Evolutionary conservation across 2,329 filamentous ascomycete genomes (phyloP), one percentile per base, ranked within the genome.

Genomic region (Sclerotinia glacialis): DNA sequence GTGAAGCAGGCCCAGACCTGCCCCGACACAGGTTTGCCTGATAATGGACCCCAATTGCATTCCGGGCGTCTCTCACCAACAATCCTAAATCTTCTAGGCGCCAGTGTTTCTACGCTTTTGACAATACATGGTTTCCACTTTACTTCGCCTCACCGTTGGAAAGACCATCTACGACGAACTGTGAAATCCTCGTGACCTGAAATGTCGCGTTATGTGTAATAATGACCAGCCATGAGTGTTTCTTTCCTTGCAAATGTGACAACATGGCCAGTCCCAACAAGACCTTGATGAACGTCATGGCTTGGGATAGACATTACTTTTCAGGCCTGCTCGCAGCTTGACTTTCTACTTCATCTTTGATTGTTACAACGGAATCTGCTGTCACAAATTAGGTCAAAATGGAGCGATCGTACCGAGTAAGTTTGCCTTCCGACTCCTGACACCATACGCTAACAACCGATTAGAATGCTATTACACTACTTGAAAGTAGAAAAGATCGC

Each of bases 371-470:
- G 5, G 12, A 44, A 58, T 11, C 7, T 16, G 8, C 16, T n/a
- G 5, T 3, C 6, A 6, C 4, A 26, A 12, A 23, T 28, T 2
- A 11, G 37, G 8, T 0, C 23, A 37, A 46, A 12, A 64, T 64
- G 62, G 62, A 64, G 40, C 53, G 31, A 64, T 47, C 52, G 2
- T 64, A 64, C 16, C 18, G 42, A 28, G 62, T 64, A 46, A 7
- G 37, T 47, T 40, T 9, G 3, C 26, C 26, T 21, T 0, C 21
- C 14, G 6, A 2, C 1, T 8, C 40, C 3, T 21, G 0, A n/a
- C 7, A 18, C 6, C 1, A 26, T 40, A 0, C n/a, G 9, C 52
- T 64, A 64, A 58, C 16, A 2, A 37, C 6, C 2, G 5, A 21
- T 12, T 5, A 64, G 62, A 64, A 64, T 3, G 62, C 62, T n/a